These are phyloP conservation scores for Tetraselmis chui DNA, from an alignment of 139 green algal species.

Conservation along the genomic window DNA sequence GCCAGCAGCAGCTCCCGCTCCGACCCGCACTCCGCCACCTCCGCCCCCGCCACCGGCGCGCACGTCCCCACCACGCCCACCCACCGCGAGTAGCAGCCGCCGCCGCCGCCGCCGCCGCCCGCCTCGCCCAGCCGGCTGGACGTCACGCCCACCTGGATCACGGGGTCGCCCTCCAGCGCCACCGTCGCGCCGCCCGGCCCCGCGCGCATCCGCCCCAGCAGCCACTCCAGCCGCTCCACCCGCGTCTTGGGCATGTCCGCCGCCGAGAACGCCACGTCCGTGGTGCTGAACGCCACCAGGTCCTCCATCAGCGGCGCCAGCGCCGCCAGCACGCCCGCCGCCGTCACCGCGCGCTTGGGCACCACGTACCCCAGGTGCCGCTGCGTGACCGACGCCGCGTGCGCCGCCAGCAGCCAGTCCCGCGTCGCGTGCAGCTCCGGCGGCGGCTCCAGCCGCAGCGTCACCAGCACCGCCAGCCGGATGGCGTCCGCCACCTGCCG, in stretches of 20 bases:
- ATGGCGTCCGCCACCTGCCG: not conserved
- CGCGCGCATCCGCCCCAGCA: constrained; percentile 4
- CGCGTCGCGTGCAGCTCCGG: no score
- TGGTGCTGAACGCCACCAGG: not conserved
- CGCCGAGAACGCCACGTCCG: constrained; percentile 1
- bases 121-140: constrained; percentile 1
- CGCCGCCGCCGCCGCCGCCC: no score
- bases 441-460: not conserved
- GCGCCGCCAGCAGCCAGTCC: not conserved
- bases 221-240: not conserved
- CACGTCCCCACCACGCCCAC: constrained; percentile 19
- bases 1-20: constrained; percentile 11
- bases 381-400: not conserved
- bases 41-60: not conserved
- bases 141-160: constrained; percentile 22
- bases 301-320: constrained; percentile 6
- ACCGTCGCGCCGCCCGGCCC: no score
- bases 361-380: not conserved
- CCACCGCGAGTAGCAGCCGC: not conserved
- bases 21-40: not conserved
- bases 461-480: not conserved
- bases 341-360: not conserved
- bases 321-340: not conserved
- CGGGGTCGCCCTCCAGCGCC: constrained; percentile 6
- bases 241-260: not conserved